These are phyloP conservation scores for Coemansia asiatica DNA, from an alignment of 192 early-diverging fungal species.

Conservation along the genomic window DNA sequence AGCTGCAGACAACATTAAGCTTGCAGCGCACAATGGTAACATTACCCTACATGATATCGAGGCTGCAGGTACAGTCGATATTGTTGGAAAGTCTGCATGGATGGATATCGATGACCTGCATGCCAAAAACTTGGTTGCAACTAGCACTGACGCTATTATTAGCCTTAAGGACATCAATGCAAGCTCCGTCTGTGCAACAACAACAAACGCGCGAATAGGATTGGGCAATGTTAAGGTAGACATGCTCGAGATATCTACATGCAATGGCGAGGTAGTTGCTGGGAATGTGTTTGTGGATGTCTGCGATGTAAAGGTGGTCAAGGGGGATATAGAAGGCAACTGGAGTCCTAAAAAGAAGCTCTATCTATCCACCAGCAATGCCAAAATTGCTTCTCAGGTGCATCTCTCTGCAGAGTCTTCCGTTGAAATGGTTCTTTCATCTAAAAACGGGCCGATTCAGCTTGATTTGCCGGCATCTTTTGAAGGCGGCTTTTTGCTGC, in stretches of 20 bases:
- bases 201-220: conserved; percentile 45
- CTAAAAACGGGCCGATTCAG: conserved; percentile 35
- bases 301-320: conserved; percentile 28
- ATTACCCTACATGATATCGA: conserved; percentile 47
- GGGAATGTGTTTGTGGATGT: conserved; percentile 20
- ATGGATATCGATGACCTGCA: conserved; percentile 54
- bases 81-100: conserved; percentile 42
- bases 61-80: conserved; percentile 18
- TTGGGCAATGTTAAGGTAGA: conserved; percentile 46
- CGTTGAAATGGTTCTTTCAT: conserved; percentile 30
- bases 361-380: conserved; percentile 32
- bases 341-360: conserved; percentile 46
- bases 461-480: conserved; percentile 45
- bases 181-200: conserved; percentile 22
- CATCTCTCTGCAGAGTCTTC: conserved; percentile 14
- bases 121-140: conserved; percentile 15
- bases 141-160: conserved; percentile 48
- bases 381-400: conserved; percentile 38
- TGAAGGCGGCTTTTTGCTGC: conserved; percentile 36
- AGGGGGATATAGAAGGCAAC: conserved; percentile 44
- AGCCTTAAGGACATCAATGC: conserved; percentile 51
- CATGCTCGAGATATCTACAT: conserved; percentile 29
- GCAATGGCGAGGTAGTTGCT: conserved; percentile 34
- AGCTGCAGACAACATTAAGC: conserved; percentile 22
- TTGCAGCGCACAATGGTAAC: conserved; percentile 48